A percentile compares a stretch with the other conserved stretches of the same genome.
Conservation (phyloP, 2,329 filamentous ascomycete species). For the Colletotrichum shisoi region DNA sequence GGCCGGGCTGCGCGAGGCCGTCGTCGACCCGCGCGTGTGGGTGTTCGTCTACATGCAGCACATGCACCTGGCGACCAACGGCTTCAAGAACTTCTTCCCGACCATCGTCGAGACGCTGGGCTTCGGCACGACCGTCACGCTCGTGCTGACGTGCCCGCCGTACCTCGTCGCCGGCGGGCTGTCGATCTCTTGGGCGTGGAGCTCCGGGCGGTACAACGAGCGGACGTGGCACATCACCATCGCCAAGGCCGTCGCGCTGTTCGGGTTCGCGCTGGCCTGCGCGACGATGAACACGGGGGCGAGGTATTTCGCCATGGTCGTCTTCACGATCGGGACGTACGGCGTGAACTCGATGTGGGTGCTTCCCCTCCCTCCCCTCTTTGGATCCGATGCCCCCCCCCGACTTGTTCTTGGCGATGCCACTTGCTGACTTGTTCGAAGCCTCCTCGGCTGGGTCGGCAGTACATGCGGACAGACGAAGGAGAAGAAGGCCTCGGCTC, state of each 20-base stretch:
- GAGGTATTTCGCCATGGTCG: slow-evolving; percentile 46
- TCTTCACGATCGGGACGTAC: slow-evolving; percentile 44
- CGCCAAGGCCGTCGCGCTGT: slow-evolving; percentile 52
- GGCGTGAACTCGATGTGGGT: slow-evolving; percentile 47
- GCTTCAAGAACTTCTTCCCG: slow-evolving; percentile 55
- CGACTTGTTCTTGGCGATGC: no score
- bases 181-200: slow-evolving; percentile 48
- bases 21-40: slow-evolving; percentile 55
- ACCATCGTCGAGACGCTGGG: slow-evolving; percentile 50
- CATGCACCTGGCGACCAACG: slow-evolving; percentile 56
- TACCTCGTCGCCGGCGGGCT: slow-evolving; percentile 52
- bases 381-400: background rate
- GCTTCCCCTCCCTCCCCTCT: slow-evolving; percentile 29
- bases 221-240: slow-evolving; percentile 58
- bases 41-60: slow-evolving; percentile 59
- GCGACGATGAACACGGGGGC: slow-evolving; percentile 47
- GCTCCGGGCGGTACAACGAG: slow-evolving; percentile 54
- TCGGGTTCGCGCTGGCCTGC: slow-evolving; percentile 40
- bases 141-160: slow-evolving; percentile 56
- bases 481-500: slow-evolving; percentile 51
- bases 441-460: slow-evolving; percentile 45
- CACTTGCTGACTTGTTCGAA: background rate
- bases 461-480: slow-evolving; percentile 51
- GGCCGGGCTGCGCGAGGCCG: slow-evolving; percentile 54
- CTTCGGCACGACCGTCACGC: slow-evolving; percentile 53